Conservation (phyloP, 352 stramenopile species). For the Globisporangium nunn region DNA sequence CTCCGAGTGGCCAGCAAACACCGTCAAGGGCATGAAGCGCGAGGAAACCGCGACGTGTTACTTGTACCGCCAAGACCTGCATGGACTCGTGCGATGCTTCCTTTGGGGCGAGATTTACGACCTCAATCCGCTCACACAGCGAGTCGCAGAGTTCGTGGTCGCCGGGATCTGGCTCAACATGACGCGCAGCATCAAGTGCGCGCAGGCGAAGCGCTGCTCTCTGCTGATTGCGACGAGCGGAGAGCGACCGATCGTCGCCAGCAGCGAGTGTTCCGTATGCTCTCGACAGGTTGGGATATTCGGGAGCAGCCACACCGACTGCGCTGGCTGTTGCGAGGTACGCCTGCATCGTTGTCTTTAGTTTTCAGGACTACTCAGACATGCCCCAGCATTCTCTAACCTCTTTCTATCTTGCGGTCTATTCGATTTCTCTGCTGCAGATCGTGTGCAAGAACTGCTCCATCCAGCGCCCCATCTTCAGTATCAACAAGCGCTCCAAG, state of each 20-base stretch:
- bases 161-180: not conserved
- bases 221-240: not conserved
- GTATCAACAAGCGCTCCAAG: slow-evolving; percentile 7
- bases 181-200: not conserved
- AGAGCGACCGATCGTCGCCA: not conserved
- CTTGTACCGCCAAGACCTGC: slow-evolving; percentile 18
- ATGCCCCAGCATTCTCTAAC: not conserved
- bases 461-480: slow-evolving; percentile 10
- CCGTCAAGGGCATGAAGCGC: slow-evolving; percentile 22
- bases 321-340: slow-evolving; percentile 19
- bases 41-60: slow-evolving; percentile 25
- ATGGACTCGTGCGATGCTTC: not conserved
- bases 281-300: slow-evolving; percentile 13
- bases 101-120: not conserved
- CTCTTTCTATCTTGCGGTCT: not conserved
- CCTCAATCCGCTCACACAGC: not conserved
- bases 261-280: slow-evolving; percentile 11
- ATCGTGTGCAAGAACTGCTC: slow-evolving; percentile 31
- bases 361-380: not conserved
- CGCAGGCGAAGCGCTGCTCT: not conserved
- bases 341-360: too few relatives aligned
- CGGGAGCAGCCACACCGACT: slow-evolving; percentile 15
- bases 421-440: slow-evolving; percentile 7
- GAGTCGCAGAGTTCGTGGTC: not conserved
- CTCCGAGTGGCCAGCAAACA: slow-evolving; percentile 29